These are phyloP conservation scores for Pythium guiyangense DNA, from an alignment of 352 stramenopile species.

Conservation along the genomic window DNA sequence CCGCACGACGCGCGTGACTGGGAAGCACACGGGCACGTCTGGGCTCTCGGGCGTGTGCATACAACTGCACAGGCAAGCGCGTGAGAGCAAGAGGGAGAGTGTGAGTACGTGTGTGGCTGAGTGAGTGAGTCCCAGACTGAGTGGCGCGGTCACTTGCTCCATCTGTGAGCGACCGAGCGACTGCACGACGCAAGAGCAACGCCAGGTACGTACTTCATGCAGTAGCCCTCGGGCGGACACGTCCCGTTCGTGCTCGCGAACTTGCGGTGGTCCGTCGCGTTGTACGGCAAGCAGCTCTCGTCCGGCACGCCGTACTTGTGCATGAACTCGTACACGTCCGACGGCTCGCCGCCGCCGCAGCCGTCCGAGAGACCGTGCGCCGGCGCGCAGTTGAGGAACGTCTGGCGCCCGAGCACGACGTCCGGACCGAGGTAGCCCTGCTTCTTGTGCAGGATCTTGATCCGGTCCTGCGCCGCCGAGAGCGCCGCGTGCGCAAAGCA, in stretches of 20 bases:
- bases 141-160: no score
- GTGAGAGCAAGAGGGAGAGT: neutral
- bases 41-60: constrained; percentile 69
- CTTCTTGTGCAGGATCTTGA: constrained; percentile 59
- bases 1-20: constrained; percentile 73
- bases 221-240: constrained; percentile 56
- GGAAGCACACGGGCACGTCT: constrained; percentile 44
- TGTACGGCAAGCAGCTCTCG: constrained; percentile 58
- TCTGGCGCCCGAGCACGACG: constrained; percentile 53
- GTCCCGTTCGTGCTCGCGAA: constrained; percentile 45
- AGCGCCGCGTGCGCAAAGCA: constrained; percentile 68
- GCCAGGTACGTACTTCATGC: constrained; percentile 41
- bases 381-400: constrained; percentile 59
- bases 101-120: no score
- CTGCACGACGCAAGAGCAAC: no score
- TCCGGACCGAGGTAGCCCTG: constrained; percentile 38
- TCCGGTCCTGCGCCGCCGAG: constrained; percentile 48
- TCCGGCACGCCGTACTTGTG: constrained; percentile 46
- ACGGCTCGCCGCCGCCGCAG: constrained; percentile 49
- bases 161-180: no score
- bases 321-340: constrained; percentile 67
- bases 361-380: constrained; percentile 48
- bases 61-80: constrained; percentile 32
- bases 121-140: no score
- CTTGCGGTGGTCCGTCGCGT: constrained; percentile 53